phyloP scores from a whole-genome alignment of 2,329 filamentous ascomycete genomes.

The Knufia fluminis region DNA sequence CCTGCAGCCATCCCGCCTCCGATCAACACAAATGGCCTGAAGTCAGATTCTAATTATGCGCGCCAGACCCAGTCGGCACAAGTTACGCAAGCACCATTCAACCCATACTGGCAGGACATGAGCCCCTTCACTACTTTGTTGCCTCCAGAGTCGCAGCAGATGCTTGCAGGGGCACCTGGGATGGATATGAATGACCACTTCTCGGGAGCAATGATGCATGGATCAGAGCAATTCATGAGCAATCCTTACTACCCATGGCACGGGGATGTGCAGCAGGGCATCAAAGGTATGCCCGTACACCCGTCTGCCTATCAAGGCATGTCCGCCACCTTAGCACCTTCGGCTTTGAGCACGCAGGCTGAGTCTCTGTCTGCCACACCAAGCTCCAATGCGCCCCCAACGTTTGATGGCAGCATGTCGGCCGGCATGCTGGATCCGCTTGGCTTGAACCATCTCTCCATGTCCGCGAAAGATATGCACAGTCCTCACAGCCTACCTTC shows the following conservation, averaged over 20 bases:
- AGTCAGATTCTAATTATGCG: slow-evolving; percentile 17
- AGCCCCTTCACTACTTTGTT: slow-evolving; percentile 42
- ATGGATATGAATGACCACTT: slow-evolving; percentile 39
- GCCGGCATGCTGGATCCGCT: slow-evolving; percentile 1
- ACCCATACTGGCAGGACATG: slow-evolving; percentile 23
- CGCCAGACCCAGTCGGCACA: slow-evolving; percentile 23
- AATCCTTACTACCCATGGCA: slow-evolving; percentile 39
- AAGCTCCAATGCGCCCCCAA: not conserved
- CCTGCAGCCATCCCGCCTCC: slow-evolving; percentile 26
- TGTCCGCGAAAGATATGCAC: not conserved
- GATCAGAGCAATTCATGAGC: slow-evolving; percentile 31
- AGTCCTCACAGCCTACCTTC: slow-evolving; percentile 9
- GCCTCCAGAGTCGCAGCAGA: slow-evolving; percentile 45
- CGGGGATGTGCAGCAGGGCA: slow-evolving; percentile 25
- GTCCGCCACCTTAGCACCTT: slow-evolving; percentile 33
- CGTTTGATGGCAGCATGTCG: not conserved
- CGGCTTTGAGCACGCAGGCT: slow-evolving; percentile 15
- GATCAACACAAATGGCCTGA: slow-evolving; percentile 12
- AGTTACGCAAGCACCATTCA: slow-evolving; percentile 21
- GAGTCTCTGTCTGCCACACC: slow-evolving; percentile 2
- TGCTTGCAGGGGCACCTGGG: slow-evolving; percentile 35
- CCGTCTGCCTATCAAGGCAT: slow-evolving; percentile 29
- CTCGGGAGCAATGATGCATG: slow-evolving; percentile 39
- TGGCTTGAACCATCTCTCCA: slow-evolving; percentile 1
- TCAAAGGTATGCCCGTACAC: slow-evolving; percentile 24